Evolutionary conservation across 2,329 filamentous ascomycete species (phyloP), one percentile per base, ranked within the genome.

Genomic region (Fusarium miscanthi): DNA sequence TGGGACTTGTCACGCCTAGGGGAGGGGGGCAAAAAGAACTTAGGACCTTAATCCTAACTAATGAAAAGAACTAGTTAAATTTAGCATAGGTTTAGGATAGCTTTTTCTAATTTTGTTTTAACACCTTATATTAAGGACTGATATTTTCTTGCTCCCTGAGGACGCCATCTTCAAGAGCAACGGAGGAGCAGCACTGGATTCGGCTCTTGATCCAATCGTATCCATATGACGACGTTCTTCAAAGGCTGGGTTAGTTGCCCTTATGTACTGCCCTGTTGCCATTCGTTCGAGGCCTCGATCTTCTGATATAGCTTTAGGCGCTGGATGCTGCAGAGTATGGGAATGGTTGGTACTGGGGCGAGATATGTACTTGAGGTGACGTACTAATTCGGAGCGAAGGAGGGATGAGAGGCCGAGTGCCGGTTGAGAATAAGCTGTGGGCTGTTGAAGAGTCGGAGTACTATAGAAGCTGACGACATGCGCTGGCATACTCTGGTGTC

Each of bases 341-440:
- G 17, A 30, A 16, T 5, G 9, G 21, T 1, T 10, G 7, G 10
- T 17, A 8, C 8, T 12, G 4, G 27, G 38, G 43, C 40, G 49
- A 17, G 23, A 30, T 38, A 16, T 38, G n/a, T 35, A 68, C 3
- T 45, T 53, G 30, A 61, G 30, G 13, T 23, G 46, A 25, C 23
- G 16, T 11, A 21, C 41, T 21, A 21, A 10, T 16, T 6, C n/a
- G 12, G 12, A 52, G 16, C 16, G 13, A 16, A 2, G 7, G 11
- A 31, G 49, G 5, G 38, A 66, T 12, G 21, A 37, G 27, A n/a
- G 0, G 2, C 4, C 25, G 23, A 21, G 12, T 6, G 19, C 2
- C 3, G 6, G 13, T 23, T 41, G 27, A 46, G 2, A 6, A 10
- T 2, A 43, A 25, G 25, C 1, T 8, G 3, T 33, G 23, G 4